Evolutionary conservation across 768 basidiomycete genomes (phyloP).

Genomic region (Lactarius quietus): DNA sequence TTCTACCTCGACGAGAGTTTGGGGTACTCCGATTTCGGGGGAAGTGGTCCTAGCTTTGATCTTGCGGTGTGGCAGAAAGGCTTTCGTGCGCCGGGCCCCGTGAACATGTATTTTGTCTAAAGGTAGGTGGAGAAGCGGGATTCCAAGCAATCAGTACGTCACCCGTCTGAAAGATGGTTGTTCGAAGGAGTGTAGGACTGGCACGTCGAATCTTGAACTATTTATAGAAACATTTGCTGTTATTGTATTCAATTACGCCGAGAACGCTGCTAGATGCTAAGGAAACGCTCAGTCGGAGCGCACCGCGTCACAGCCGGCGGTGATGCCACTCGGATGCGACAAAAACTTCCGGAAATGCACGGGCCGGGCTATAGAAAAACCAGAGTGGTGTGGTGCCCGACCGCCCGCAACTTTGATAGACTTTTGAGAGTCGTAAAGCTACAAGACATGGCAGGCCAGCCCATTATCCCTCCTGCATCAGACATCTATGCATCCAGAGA

Average conservation of each 20-base stretch:
- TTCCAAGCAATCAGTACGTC: background rate
- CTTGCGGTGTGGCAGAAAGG: conserved; percentile 15
- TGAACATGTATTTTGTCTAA: conserved; percentile 22
- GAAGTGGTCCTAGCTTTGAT: conserved; percentile 9
- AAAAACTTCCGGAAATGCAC: background rate
- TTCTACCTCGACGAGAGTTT: conserved; percentile 44
- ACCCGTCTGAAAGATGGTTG: background rate
- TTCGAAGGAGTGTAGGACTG: background rate
- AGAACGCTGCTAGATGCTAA: background rate
- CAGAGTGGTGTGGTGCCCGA: background rate
- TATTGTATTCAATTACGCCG: background rate
- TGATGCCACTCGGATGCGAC: background rate
- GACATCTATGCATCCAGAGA: conserved; percentile 18
- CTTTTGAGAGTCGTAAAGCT: background rate
- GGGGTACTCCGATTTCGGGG: conserved; percentile 20
- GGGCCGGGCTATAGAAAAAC: background rate
- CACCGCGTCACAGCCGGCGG: background rate
- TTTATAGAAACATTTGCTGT: background rate
- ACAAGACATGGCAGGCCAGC: conserved; percentile 11
- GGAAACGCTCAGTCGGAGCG: background rate
- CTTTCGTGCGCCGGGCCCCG: conserved; percentile 18
- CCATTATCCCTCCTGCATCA: conserved; percentile 13
- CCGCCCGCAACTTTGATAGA: background rate
- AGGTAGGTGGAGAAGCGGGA: background rate
- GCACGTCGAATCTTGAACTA: background rate